These are phyloP conservation scores for Pulveroboletus frians DNA, from an alignment of 768 basidiomycete genomes.

Conservation along the genomic window DNA sequence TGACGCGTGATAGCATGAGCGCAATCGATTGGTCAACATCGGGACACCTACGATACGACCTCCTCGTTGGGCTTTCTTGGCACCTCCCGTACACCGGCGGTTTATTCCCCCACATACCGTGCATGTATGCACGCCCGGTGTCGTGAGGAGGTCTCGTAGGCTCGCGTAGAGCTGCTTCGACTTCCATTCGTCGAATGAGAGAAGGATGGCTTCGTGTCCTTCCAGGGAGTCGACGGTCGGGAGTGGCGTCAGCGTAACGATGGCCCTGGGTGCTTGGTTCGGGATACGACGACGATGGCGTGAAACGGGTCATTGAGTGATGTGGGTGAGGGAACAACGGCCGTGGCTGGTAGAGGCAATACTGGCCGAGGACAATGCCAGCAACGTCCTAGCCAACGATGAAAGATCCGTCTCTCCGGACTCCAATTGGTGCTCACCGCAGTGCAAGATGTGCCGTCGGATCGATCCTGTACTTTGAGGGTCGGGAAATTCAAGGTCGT, in stretches of 20 bases:
- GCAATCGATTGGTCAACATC: background rate
- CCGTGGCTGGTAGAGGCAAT: too few species aligned
- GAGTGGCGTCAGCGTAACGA: conserved; percentile 64
- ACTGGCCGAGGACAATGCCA: conserved; percentile 32
- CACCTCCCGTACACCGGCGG: conserved; percentile 67
- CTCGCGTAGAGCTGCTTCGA: conserved; percentile 50
- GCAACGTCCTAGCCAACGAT: conserved; percentile 14
- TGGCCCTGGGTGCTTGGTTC: conserved; percentile 41
- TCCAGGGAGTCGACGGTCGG: conserved; percentile 36
- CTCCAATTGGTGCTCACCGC: too few species aligned
- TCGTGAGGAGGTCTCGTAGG: conserved; percentile 25
- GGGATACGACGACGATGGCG: conserved; percentile 43
- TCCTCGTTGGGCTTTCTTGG: conserved; percentile 73
- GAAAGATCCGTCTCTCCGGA: conserved; percentile 6
- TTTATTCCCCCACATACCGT: conserved; percentile 88
- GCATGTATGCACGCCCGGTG: conserved; percentile 26
- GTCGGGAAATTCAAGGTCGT: too few species aligned
- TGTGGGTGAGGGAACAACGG: too few species aligned
- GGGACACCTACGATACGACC: conserved; percentile 55
- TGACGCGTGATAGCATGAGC: background rate
- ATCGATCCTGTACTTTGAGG: too few species aligned
- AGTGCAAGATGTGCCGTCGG: too few species aligned
- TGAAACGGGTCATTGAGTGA: too few species aligned
- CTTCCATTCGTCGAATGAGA: conserved; percentile 90
- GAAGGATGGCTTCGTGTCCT: conserved; percentile 53